These are phyloP conservation scores for Fusarium penzigii DNA, from an alignment of 2,329 filamentous ascomycete species.

Conservation along the genomic window DNA sequence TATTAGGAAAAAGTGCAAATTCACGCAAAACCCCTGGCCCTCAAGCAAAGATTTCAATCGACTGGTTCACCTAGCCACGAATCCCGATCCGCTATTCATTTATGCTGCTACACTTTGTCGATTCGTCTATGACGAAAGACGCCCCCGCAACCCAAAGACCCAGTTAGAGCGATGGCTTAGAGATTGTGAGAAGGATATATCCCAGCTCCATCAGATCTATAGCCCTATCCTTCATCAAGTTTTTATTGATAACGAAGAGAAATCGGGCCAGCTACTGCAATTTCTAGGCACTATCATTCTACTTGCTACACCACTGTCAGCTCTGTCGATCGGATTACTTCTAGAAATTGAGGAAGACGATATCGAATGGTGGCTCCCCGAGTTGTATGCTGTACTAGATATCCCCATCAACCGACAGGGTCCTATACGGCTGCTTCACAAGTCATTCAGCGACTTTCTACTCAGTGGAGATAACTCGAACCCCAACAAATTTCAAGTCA, in stretches of 20 bases:
- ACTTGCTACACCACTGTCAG: slow-evolving; percentile 1
- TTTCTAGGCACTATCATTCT: slow-evolving; percentile 1
- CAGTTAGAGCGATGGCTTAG: neutral
- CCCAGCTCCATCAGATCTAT: slow-evolving; percentile 3
- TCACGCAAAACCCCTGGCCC: slow-evolving; percentile 2
- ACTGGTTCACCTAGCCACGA: neutral
- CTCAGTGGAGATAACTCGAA: neutral
- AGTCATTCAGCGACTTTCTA: slow-evolving; percentile 7
- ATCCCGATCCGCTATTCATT: slow-evolving; percentile 1
- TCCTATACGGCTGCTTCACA: slow-evolving; percentile 1
- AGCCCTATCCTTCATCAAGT: neutral
- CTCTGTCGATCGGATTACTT: neutral
- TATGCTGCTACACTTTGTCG: slow-evolving; percentile 5
- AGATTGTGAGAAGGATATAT: neutral
- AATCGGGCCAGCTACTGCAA: neutral
- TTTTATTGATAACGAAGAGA: neutral
- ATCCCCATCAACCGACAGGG: neutral
- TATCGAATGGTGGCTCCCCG: neutral
- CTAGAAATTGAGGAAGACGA: neutral
- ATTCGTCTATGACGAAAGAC: neutral
- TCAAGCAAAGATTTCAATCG: neutral
- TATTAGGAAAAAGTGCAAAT: neutral
- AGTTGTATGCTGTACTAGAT: neutral
- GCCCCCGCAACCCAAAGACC: neutral
- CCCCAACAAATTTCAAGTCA: neutral